Conservation (phyloP, 2,329 filamentous ascomycete species). For the Calonectria pauciramosa region DNA sequence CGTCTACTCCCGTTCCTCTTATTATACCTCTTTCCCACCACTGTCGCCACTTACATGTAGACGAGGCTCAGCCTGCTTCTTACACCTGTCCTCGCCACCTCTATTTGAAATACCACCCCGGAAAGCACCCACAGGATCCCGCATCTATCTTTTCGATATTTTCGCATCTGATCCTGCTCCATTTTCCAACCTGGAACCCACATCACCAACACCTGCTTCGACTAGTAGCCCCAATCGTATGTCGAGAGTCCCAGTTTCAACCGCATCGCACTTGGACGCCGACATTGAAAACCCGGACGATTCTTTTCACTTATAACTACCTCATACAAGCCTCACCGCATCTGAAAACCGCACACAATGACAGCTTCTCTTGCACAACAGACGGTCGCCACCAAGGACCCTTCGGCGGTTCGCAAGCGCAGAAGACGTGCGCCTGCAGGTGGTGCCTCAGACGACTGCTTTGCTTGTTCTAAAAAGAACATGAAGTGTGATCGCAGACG, state of each 20-base stretch:
- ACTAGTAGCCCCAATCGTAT: slow-evolving; percentile 26
- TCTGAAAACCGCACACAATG: slow-evolving; percentile 52
- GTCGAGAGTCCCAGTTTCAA: slow-evolving; percentile 26
- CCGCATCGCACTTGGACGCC: slow-evolving; percentile 15
- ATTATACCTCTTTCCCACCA: slow-evolving; percentile 35
- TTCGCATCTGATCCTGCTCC: slow-evolving; percentile 7
- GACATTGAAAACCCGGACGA: slow-evolving; percentile 23
- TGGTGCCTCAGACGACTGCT: slow-evolving; percentile 95
- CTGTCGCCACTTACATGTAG: slow-evolving; percentile 42
- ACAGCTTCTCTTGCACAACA: slow-evolving; percentile 63
- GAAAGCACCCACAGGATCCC: slow-evolving; percentile 20
- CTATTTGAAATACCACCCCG: slow-evolving; percentile 27
- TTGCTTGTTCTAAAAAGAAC: slow-evolving; percentile 87
- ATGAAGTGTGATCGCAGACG: slow-evolving; percentile 90
- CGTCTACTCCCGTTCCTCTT: slow-evolving; percentile 36
- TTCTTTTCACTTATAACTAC: neutral
- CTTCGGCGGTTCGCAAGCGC: slow-evolving; percentile 74
- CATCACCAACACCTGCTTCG: slow-evolving; percentile 2
- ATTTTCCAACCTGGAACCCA: slow-evolving; percentile 20
- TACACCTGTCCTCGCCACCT: slow-evolving; percentile 24
- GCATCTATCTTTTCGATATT: slow-evolving; percentile 29
- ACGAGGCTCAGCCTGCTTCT: slow-evolving; percentile 31
- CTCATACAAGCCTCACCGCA: slow-evolving; percentile 21
- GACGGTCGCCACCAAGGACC: slow-evolving; percentile 62
- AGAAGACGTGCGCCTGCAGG: slow-evolving; percentile 90